Evolutionary conservation across 495 filamentous ascomycete genomes (phyloP), one percentile per base, ranked within the genome.

Genomic region (Cercophora samala): DNA sequence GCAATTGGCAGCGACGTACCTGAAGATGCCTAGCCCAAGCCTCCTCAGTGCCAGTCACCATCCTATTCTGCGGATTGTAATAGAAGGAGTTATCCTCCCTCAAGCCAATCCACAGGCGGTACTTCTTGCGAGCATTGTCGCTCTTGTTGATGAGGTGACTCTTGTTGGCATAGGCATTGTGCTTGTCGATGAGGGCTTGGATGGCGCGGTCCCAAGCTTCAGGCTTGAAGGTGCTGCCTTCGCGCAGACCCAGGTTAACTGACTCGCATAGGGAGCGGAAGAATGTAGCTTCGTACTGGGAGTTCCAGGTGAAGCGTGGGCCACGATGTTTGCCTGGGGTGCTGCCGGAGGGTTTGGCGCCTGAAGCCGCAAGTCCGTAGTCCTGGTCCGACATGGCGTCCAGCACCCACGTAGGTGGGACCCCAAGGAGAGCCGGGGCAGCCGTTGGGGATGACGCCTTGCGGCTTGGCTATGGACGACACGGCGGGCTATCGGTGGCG

Each of bases 61-160:
- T 82, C 54, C 75, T 74, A 15, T 76, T 77, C 51, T 65, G 67
- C 2, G 74, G 73, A 71, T 83, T 79, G 65, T 84, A 84, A 29
- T 76, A 70, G 62, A 84, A 84, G 60, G 80, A 79, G 42, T 80
- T 81, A 60, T 84, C 78, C 62, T 84, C 82, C 4, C 82, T 71
- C 54, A 84, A 64, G 15, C 82, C 81, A n/a, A 81, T 73, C 82
- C 82, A 84, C 61, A 84, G 78, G 46, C 82, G 82, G 64, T 83
- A 84, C 76, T 83, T 83, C 73, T 84, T 84, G 25, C 82, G 78
- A 52, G 82, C 82, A 69, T 84, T 84, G 74, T 84, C 82, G 69
- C 79, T 81, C 72, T 84, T 84, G 73, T 84, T 84, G 73, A 84
- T 82, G 18, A 84, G 79, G 52, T 84, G 82, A 68, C 74, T 76